Conservation (phyloP, 192 early-diverging fungal genomes). For the Kappamyces sp. region DNA sequence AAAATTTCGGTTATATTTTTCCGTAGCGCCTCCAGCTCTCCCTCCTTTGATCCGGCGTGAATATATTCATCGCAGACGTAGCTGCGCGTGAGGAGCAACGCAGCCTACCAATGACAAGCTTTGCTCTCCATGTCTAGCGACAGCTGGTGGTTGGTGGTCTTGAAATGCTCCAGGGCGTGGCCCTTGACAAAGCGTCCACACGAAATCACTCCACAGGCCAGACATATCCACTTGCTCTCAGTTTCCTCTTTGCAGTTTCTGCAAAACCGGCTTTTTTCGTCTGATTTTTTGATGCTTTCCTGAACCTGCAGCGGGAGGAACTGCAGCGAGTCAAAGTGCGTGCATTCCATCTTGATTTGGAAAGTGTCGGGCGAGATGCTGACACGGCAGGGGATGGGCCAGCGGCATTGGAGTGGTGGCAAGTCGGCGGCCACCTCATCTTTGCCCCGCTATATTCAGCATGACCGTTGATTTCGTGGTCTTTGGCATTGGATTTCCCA, state of each 20-base stretch:
- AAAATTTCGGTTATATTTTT: constrained; percentile 4
- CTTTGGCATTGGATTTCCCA: constrained; percentile 50
- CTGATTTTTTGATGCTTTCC: constrained; percentile 1
- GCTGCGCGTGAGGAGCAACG: not conserved
- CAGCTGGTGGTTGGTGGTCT: constrained; percentile 13
- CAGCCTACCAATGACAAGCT: constrained; percentile 18
- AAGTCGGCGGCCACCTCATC: not conserved
- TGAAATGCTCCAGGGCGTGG: constrained; percentile 19
- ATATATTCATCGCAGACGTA: constrained; percentile 25
- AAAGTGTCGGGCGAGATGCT: not conserved
- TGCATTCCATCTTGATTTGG: constrained; percentile 1
- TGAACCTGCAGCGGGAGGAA: not conserved
- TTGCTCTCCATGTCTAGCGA: constrained; percentile 20
- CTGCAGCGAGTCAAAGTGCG: not conserved
- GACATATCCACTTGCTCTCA: constrained; percentile 19
- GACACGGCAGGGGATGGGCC: not conserved
- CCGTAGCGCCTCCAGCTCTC: constrained; percentile 15
- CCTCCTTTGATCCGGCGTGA: constrained; percentile 14
- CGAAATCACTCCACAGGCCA: constrained; percentile 16
- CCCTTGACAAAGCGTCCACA: constrained; percentile 23
- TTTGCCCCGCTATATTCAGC: not conserved
- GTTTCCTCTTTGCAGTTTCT: constrained; percentile 7
- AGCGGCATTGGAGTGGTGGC: not conserved
- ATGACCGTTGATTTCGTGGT: constrained; percentile 41
- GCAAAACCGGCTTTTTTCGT: constrained; percentile 1